A percentile compares a stretch with the other conserved stretches of the same genome.
phyloP scores from a whole-genome alignment of 164 flowering plant species.

The Tetracentron sinense region DNA sequence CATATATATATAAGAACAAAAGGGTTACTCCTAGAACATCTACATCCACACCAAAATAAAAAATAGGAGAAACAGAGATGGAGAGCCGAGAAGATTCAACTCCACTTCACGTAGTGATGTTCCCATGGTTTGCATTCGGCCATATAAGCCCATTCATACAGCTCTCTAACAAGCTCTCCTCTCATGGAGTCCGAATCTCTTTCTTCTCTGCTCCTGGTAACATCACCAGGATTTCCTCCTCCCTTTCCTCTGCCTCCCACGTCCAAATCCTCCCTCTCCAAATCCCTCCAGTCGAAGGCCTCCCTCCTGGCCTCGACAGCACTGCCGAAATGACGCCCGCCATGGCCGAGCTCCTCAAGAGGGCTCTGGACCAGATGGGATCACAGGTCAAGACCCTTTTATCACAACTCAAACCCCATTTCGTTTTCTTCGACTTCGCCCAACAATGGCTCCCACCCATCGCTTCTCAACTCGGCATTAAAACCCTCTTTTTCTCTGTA shows the following conservation, averaged over 20 bases:
- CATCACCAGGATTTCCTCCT: neutral
- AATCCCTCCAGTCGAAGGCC: conserved; percentile 21
- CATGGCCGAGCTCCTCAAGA: conserved; percentile 29
- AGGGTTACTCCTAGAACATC: no score
- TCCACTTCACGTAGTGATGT: conserved; percentile 26
- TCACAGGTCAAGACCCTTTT: conserved; percentile 27
- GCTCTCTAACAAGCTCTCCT: conserved; percentile 37
- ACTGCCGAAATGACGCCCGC: neutral
- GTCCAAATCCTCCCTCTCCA: conserved; percentile 10
- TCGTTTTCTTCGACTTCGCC: conserved; percentile 29
- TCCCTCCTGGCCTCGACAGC: conserved; percentile 3
- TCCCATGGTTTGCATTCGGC: conserved; percentile 43
- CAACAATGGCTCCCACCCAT: conserved; percentile 28
- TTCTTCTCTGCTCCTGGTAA: no score
- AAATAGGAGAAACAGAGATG: no score
- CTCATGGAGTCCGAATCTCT: conserved; percentile 18
- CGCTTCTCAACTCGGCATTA: conserved; percentile 21
- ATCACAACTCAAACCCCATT: conserved; percentile 24
- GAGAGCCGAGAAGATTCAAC: neutral
- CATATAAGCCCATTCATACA: conserved; percentile 40
- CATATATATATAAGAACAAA: no score
- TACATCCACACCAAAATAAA: no score
- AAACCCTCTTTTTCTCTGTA: conserved; percentile 23
- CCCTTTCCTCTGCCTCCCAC: conserved; percentile 16
- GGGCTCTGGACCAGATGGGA: conserved; percentile 22